Base-by-base conservation (phyloP, 2,329 filamentous ascomycete species). In the Penicillium oxalicum region DNA sequence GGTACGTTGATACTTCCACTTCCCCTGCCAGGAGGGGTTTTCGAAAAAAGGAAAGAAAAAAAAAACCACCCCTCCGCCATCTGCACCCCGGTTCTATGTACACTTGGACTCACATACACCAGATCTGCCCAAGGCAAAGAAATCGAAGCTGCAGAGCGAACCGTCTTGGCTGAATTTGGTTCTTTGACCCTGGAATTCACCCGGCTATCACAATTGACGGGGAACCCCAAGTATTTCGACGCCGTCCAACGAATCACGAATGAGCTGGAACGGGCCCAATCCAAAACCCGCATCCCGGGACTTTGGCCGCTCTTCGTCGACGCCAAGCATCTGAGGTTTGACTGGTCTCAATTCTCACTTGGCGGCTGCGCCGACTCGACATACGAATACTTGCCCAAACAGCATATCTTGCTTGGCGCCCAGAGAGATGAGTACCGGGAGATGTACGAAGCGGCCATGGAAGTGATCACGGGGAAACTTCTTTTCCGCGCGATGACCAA, bases 131-230 rank as follows among this genome's bases (percentile, higher is more conserved):
- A 56, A 49, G 63, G 65, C 12, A 44, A 60, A 34, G 51, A 50
- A 38, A 67, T 69, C 9, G 46, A 18, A 78, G 79, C 26, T 73
- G 83, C 59, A 76, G 80, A 9, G 79, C 82, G 64, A 74, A 81
- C 47, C 80, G 86, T 85, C 58, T 70, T 86, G 57, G 81, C 78
- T 51, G 88, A 93, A 68, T 65, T 93, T 25, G 91, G 86, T 0
- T 88, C 87, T 8, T 72, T 96, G 54, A 85, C 84, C n/a, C 77
- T 96, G 74, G 91, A 96, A 66, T 95, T 96, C 67, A 95, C 89
- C 0, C 81, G 90, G 9, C 77, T 96, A 32, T 86, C 90, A 4
- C 91, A 96, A 67, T 74, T 95, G 50, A 95, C 90, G 0, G 80
- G 82, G 32, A 77, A 93, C 52, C 72, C 84, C 48, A 91, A 85